Evolutionary conservation across 2,329 filamentous ascomycete genomes (phyloP).

Genomic region (Colletotrichum sp.): DNA sequence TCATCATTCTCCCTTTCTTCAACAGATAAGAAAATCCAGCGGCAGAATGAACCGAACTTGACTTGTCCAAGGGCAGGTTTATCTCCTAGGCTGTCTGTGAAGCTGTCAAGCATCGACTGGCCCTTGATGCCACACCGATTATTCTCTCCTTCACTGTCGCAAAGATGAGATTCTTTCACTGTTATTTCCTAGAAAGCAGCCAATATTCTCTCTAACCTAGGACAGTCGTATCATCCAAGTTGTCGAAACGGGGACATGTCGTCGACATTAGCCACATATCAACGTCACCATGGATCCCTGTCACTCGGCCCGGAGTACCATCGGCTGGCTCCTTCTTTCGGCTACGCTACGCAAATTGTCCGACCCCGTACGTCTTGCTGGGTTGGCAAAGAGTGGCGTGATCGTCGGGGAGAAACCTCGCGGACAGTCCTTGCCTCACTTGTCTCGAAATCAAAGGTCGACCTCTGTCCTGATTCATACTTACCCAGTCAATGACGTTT

Average conservation of each 20-base stretch:
- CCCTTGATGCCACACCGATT: not conserved
- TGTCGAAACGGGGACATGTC: not conserved
- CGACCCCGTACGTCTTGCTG: not conserved
- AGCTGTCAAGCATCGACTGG: not conserved
- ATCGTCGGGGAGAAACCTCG: not conserved
- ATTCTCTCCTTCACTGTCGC: not conserved
- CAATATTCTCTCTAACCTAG: not conserved
- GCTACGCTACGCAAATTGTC: not conserved
- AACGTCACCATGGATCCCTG: not conserved
- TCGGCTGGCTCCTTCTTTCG: not conserved
- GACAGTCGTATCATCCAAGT: not conserved
- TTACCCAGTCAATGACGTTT: not conserved
- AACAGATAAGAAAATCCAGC: not conserved
- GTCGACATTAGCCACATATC: slow-evolving; percentile 4
- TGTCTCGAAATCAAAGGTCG: not conserved
- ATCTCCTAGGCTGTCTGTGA: not conserved
- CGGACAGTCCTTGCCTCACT: not conserved
- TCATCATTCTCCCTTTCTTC: not conserved
- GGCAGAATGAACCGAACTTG: not conserved
- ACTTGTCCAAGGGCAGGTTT: not conserved
- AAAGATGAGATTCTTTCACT: not conserved
- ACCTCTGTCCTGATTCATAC: not conserved
- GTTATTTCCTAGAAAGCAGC: not conserved
- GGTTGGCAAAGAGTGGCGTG: not conserved
- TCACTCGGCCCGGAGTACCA: not conserved